Conservation (phyloP, 2,329 filamentous ascomycete genomes). For the Fusarium verticillioides region DNA sequence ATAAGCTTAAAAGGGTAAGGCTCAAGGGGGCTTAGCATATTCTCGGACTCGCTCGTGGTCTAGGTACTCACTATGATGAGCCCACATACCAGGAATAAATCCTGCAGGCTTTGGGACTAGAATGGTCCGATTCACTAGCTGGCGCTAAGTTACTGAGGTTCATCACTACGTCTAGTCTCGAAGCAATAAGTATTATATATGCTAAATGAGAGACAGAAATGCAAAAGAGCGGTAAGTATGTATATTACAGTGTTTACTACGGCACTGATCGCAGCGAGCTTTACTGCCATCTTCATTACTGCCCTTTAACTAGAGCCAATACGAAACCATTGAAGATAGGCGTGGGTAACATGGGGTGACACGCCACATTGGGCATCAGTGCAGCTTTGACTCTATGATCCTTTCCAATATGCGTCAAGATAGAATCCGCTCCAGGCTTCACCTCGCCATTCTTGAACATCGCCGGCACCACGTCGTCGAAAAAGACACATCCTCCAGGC, state of each 20-base stretch:
- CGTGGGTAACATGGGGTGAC: not conserved
- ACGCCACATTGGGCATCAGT: constrained; percentile 31
- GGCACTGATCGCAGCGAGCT: accelerated
- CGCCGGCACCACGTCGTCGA: constrained; percentile 61
- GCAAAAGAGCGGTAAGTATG: not conserved
- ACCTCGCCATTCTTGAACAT: constrained; percentile 8
- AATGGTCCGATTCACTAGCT: no score
- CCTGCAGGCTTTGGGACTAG: not conserved
- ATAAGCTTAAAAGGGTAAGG: not conserved
- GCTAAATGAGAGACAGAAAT: no score
- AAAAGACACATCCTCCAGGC: constrained; percentile 55
- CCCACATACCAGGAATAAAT: not conserved
- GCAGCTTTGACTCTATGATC: constrained; percentile 43
- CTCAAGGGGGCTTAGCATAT: not conserved
- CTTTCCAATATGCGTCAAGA: constrained; percentile 39
- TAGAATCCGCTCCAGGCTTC: constrained; percentile 11
- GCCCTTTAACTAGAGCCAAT: not conserved
- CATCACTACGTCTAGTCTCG: not conserved
- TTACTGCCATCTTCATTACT: accelerated
- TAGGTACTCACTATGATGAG: not conserved
- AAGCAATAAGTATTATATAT: no score
- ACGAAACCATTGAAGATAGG: not conserved
- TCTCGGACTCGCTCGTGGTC: not conserved
- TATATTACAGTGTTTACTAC: not conserved
- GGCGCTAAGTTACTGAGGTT: no score